Evolutionary conservation across 192 early-diverging fungal species (phyloP).

Genomic region (Dissophora ornata): DNA sequence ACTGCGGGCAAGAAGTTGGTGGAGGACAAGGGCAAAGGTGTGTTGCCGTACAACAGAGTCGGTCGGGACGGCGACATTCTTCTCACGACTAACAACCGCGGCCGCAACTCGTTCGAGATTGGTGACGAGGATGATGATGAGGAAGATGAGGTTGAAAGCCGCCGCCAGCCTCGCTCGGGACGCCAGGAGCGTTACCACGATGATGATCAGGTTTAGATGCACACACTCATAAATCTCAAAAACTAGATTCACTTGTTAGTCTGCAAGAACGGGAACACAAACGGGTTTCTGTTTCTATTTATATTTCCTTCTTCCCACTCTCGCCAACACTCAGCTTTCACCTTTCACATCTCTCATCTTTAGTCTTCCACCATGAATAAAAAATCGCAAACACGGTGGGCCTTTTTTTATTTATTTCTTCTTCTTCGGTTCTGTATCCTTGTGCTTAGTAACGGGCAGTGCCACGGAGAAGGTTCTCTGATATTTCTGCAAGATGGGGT

Average conservation of each 20-base stretch:
- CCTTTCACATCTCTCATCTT: too few relatives aligned
- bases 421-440: too few relatives aligned
- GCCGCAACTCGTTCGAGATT: slow-evolving; percentile 49
- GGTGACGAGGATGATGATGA: slow-evolving; percentile 52
- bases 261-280: too few relatives aligned
- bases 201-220: slow-evolving; percentile 30
- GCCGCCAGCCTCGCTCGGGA: slow-evolving; percentile 23
- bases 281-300: background rate
- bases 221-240: background rate
- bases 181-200: slow-evolving; percentile 52
- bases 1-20: slow-evolving; percentile 45
- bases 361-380: too few relatives aligned
- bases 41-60: slow-evolving; percentile 48
- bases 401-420: too few relatives aligned
- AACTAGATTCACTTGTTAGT: background rate
- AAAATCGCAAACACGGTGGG: too few relatives aligned
- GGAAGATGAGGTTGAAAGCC: slow-evolving; percentile 27
- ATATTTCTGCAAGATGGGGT: too few relatives aligned
- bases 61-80: slow-evolving; percentile 33
- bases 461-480: too few relatives aligned
- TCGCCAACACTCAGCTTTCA: too few relatives aligned
- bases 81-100: slow-evolving; percentile 29
- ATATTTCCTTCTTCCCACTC: slow-evolving; percentile 3
- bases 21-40: slow-evolving; percentile 52
- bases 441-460: too few relatives aligned